Conservation (phyloP, 1,284 basidiomycete species). For the Agroathelia rolfsii region DNA sequence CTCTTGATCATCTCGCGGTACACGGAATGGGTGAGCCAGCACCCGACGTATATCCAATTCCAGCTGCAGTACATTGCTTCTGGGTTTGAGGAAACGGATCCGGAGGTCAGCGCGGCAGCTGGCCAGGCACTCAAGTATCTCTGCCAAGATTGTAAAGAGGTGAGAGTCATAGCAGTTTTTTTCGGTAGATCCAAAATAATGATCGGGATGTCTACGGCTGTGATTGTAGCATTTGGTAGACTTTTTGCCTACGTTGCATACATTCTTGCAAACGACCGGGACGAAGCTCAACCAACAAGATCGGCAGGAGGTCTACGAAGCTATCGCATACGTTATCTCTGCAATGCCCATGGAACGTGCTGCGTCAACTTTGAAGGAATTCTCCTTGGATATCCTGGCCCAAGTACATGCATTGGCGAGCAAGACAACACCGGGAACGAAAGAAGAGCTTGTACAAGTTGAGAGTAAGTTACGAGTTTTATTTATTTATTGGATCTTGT, state of each 20-base stretch:
- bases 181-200: no score
- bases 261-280: constrained; percentile 76
- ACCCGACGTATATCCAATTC: constrained; percentile 80
- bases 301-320: constrained; percentile 86
- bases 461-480: constrained; percentile 40
- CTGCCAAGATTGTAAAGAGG: constrained; percentile 92
- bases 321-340: constrained; percentile 90
- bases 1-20: constrained; percentile 94
- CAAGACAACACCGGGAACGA: constrained; percentile 41
- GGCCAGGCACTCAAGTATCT: constrained; percentile 95
- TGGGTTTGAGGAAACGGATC: constrained; percentile 78
- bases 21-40: constrained; percentile 91
- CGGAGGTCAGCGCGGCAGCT: constrained; percentile 86
- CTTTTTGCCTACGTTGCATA: constrained; percentile 86
- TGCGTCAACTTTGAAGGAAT: constrained; percentile 76
- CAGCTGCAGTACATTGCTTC: constrained; percentile 88
- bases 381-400: constrained; percentile 65
- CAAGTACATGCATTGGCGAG: constrained; percentile 56
- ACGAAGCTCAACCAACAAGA: constrained; percentile 80
- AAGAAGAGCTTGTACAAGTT: constrained; percentile 52
- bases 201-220: constrained; percentile 9
- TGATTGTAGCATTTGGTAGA: constrained; percentile 72
- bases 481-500: constrained; percentile 9
- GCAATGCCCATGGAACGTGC: constrained; percentile 84
- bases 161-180: constrained; percentile 22